These are phyloP conservation scores for Acer yangbiense DNA, from an alignment of 345 rosid species.

Conservation along the genomic window DNA sequence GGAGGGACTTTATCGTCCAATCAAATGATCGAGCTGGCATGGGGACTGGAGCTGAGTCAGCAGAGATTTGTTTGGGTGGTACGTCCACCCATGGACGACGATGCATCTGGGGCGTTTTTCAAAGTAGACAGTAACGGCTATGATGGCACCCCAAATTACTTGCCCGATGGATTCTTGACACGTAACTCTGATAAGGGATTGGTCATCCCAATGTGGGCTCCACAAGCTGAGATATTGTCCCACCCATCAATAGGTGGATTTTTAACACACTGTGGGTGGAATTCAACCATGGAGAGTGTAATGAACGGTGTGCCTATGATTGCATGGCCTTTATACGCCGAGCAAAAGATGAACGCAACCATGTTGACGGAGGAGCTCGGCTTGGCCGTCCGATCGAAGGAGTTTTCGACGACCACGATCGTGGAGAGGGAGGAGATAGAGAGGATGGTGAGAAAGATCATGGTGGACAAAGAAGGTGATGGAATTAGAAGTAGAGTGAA, in stretches of 20 bases:
- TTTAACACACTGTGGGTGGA: conserved; percentile 79
- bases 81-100: conserved; percentile 29
- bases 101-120: conserved; percentile 20
- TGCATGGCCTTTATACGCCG: conserved; percentile 74
- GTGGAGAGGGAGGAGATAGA: conserved; percentile 27
- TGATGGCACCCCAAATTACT: conserved; percentile 22
- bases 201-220: conserved; percentile 56
- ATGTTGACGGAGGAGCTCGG: conserved; percentile 29
- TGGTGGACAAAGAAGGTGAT: conserved; percentile 21
- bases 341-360: conserved; percentile 71
- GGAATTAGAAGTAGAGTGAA: conserved; percentile 11
- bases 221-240: conserved; percentile 53
- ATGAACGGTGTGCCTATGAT: conserved; percentile 61
- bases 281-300: conserved; percentile 59
- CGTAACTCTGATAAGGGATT: conserved; percentile 44
- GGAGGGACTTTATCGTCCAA: conserved; percentile 50
- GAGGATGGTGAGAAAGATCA: conserved; percentile 21
- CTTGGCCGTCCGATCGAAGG: conserved; percentile 20
- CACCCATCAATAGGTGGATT: conserved; percentile 70
- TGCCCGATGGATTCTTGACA: conserved; percentile 60
- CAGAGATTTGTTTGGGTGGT: conserved; percentile 53
- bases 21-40: conserved; percentile 39
- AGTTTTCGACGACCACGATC: not conserved
- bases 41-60: conserved; percentile 37
- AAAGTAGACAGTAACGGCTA: not conserved